phyloP scores from a whole-genome alignment of 2,329 filamentous ascomycete species.

The Lithohypha guttulata region DNA sequence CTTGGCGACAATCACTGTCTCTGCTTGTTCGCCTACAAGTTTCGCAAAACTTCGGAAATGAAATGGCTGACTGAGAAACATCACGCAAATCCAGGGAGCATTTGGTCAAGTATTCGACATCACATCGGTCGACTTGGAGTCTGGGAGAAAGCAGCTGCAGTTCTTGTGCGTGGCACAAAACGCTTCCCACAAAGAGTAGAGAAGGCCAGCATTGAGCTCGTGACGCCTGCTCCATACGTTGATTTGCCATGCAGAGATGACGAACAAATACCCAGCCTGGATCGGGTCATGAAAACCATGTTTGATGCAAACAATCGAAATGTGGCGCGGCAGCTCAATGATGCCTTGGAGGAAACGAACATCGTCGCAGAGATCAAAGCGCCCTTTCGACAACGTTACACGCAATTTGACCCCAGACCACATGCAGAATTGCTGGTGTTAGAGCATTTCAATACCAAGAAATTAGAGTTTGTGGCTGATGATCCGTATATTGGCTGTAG shows the following conservation, averaged over 20 bases:
- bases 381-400: slow-evolving; percentile 6
- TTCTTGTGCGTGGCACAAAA: slow-evolving; percentile 29
- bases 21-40: too few relatives aligned
- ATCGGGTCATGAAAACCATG: slow-evolving; percentile 5
- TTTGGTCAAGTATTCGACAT: slow-evolving; percentile 26
- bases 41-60: too few relatives aligned
- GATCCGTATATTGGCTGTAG: slow-evolving; percentile 42
- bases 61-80: too few relatives aligned
- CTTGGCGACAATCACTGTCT: too few relatives aligned
- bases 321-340: slow-evolving; percentile 2
- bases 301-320: slow-evolving; percentile 1
- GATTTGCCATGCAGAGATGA: slow-evolving; percentile 7
- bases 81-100: slow-evolving; percentile 1
- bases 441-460: slow-evolving; percentile 34
- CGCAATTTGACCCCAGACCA: slow-evolving; percentile 24
- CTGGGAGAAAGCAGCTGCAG: slow-evolving; percentile 30
- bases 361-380: neutral
- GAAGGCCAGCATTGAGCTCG: slow-evolving; percentile 6
- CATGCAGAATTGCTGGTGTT: slow-evolving; percentile 41
- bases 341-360: slow-evolving; percentile 6
- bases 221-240: slow-evolving; percentile 2
- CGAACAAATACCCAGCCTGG: neutral
- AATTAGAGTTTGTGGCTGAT: slow-evolving; percentile 27
- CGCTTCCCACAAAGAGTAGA: slow-evolving; percentile 26
- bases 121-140: slow-evolving; percentile 38